Percentiles rank a stretch among this genome's conserved stretches.
Evolutionary conservation across 108 stramenopile species (phyloP).

Genomic region (Pseudonitzschia multiseries): DNA sequence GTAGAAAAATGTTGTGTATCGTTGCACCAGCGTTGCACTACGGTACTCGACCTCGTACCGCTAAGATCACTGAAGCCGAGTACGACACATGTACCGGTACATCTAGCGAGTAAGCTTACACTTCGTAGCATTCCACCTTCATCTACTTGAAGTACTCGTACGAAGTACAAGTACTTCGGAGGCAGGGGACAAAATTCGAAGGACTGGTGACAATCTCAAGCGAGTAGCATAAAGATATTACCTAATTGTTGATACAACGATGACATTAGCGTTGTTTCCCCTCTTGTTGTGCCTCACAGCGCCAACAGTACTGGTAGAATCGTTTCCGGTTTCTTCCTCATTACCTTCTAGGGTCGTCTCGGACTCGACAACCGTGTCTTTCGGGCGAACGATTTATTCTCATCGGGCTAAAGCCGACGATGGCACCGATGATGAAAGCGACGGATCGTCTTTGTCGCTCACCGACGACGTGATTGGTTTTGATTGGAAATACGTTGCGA

Average conservation of each 20-base stretch:
- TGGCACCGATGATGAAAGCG: background rate
- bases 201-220: no score
- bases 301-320: background rate
- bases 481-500: constrained; percentile 2
- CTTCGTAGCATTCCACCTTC: no score
- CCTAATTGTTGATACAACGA: background rate
- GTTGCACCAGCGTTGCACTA: no score
- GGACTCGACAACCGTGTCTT: background rate
- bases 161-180: no score
- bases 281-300: background rate
- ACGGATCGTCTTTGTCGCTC: background rate
- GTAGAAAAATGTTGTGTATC: no score
- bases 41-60: no score
- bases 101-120: no score
- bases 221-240: no score
- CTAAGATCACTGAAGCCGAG: no score
- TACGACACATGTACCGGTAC: no score
- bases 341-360: background rate
- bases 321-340: constrained; percentile 1
- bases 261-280: background rate
- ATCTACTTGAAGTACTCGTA: no score
- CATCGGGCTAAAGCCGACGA: background rate
- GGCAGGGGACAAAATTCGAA: no score
- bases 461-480: background rate
- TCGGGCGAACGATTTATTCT: background rate